These are phyloP conservation scores for Fragaria nilgerrensis DNA, from an alignment of 306 rosid genomes.

Conservation along the genomic window DNA sequence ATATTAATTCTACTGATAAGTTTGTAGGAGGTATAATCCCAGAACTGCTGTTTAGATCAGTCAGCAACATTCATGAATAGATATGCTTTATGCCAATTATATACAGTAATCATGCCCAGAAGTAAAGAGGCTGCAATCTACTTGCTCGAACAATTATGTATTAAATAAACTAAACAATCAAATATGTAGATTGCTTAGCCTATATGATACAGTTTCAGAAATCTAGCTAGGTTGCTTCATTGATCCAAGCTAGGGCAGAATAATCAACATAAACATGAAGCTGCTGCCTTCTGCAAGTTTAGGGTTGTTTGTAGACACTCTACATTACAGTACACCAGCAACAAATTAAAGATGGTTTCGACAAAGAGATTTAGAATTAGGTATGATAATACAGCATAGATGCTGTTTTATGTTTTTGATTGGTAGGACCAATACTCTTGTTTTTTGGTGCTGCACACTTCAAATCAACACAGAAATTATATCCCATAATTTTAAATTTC, in stretches of 20 bases:
- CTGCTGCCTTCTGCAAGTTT: background rate
- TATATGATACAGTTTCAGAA: background rate
- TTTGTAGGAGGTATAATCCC: background rate
- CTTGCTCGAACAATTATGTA: background rate
- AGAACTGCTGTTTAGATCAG: background rate
- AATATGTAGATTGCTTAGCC: background rate
- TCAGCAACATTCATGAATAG: background rate
- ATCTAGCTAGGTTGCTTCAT: background rate
- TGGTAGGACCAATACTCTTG: conserved; percentile 9
- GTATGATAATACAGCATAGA: conserved; percentile 3
- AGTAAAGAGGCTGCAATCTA: background rate
- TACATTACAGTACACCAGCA: background rate
- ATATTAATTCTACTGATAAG: background rate
- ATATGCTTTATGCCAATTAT: background rate
- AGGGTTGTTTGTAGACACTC: background rate
- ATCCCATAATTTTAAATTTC: background rate
- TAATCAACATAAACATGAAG: background rate
- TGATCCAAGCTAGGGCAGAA: background rate
- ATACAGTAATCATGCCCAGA: background rate
- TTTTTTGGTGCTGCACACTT: conserved; percentile 5
- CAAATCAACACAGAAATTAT: background rate
- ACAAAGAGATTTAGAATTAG: background rate
- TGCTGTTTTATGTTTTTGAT: conserved; percentile 4
- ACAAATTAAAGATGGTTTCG: background rate
- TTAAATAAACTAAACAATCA: background rate